These are phyloP conservation scores for Boletus subluridellus DNA, from an alignment of 1,284 basidiomycete genomes.

Conservation along the genomic window DNA sequence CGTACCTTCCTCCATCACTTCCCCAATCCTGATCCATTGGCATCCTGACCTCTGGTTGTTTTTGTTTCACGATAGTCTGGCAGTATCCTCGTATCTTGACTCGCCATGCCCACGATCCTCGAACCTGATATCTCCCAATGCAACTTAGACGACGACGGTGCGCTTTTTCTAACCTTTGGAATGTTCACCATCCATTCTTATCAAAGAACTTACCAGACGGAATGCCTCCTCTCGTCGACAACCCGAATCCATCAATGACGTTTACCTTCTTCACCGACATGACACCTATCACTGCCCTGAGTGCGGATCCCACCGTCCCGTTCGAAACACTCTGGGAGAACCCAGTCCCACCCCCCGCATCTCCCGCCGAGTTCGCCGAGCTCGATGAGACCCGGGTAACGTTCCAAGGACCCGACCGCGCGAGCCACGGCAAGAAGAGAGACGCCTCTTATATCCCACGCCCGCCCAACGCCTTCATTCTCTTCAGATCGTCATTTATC, in stretches of 20 bases:
- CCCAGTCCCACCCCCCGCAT: slow-evolving; percentile 15
- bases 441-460: slow-evolving; percentile 75
- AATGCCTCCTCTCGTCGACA: slow-evolving; percentile 51
- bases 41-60: slow-evolving; percentile 6
- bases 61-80: not conserved
- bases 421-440: slow-evolving; percentile 45
- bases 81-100: not conserved
- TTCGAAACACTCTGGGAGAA: slow-evolving; percentile 38
- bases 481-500: slow-evolving; percentile 89
- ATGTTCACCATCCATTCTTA: slow-evolving; percentile 11
- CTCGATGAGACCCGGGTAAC: slow-evolving; percentile 12
- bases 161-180: not conserved
- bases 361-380: slow-evolving; percentile 23
- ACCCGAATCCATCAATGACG: slow-evolving; percentile 45
- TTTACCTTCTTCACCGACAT: slow-evolving; percentile 50
- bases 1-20: slow-evolving; percentile 7
- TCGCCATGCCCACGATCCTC: slow-evolving; percentile 26
- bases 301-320: slow-evolving; percentile 34
- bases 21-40: slow-evolving; percentile 8
- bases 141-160: slow-evolving; percentile 32
- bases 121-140: slow-evolving; percentile 24
- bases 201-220: slow-evolving; percentile 33
- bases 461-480: slow-evolving; percentile 92
- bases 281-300: slow-evolving; percentile 41
- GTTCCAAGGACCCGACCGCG: slow-evolving; percentile 27